Evolutionary conservation across 768 basidiomycete species (phyloP), one percentile per base, ranked within the genome.

Genomic region (Suillus cothurnatus): DNA sequence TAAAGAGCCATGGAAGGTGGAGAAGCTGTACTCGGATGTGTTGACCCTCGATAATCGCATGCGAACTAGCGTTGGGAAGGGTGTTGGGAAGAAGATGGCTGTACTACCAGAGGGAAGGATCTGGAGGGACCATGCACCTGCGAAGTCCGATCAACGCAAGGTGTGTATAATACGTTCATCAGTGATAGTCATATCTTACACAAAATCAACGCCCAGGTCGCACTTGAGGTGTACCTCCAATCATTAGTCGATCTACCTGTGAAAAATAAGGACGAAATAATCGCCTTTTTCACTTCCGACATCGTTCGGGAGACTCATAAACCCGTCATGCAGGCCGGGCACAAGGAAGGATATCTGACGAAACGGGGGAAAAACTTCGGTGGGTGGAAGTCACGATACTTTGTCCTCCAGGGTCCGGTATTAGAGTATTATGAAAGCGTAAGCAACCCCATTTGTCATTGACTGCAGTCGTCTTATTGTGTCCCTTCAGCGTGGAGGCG

Each of bases 361-460:
- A 98, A 98, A 79, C 85, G 95, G 64, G 96, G 96, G 26, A 95
- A 98, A 81, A 97, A 94, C 72, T 98, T 99, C 78, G 97, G 97
- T 53, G 95, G 97, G 2, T 96, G 94, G 97, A 96, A 97, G 74
- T 94, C 94, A 31, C 85, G 97, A 50, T 99, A 89, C 77, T 99
- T 99, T 71, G 94, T 98, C 9, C 82, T 98, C 31, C 91, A 94
- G 76, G 95, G 96, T 0, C 90, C 94, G 4, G 85, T 91, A 2
- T 82, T 99, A 60, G 94, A 97, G 72, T 99, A 99, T 77, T 99
- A 93, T 71, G 97, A 99, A 78, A 90, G 88, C 71, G 97, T 98
- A 78, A 80, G 95, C 87, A n/a, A 66, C 36, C 38, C 60, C 58
- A 58, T 52, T 26, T 58, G 57, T 68, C 49, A 23, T 11, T 28